These are phyloP conservation scores for Parathielavia hyrcaniae DNA, from an alignment of 495 filamentous ascomycete genomes.

Conservation along the genomic window DNA sequence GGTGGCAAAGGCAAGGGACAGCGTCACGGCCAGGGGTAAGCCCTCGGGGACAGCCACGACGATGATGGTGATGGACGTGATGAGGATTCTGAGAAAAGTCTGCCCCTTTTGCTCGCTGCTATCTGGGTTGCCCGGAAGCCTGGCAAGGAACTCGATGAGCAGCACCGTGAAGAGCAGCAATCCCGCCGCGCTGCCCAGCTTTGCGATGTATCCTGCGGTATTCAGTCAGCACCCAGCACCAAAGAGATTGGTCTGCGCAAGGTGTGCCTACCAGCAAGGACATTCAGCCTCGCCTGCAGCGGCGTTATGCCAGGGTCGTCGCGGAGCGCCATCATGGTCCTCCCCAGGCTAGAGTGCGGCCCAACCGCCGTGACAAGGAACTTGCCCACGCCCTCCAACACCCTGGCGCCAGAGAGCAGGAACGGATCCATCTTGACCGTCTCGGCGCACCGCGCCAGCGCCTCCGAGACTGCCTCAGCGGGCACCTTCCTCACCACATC, in stretches of 20 bases:
- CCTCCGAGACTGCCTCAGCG: slow-evolving; percentile 57
- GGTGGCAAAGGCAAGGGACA: slow-evolving; percentile 85
- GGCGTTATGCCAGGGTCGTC: slow-evolving; percentile 82
- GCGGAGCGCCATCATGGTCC: slow-evolving; percentile 82
- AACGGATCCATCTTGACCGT: slow-evolving; percentile 77
- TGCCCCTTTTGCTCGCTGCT: slow-evolving; percentile 71
- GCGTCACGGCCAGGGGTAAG: slow-evolving; percentile 78
- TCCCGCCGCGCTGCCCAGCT: slow-evolving; percentile 55
- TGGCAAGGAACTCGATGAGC: slow-evolving; percentile 75
- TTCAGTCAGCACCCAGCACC: not conserved
- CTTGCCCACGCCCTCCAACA: slow-evolving; percentile 79
- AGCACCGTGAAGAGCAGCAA: slow-evolving; percentile 74
- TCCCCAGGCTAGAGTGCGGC: slow-evolving; percentile 71
- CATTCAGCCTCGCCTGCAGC: slow-evolving; percentile 76
- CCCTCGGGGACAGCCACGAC: slow-evolving; percentile 94
- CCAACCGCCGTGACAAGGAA: slow-evolving; percentile 78
- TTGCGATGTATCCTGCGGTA: slow-evolving; percentile 60
- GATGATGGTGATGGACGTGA: slow-evolving; percentile 83
- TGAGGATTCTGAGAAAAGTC: slow-evolving; percentile 80
- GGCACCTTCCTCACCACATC: slow-evolving; percentile 64
- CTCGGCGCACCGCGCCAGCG: slow-evolving; percentile 59
- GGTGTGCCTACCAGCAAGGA: slow-evolving; percentile 54
- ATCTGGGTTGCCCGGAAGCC: slow-evolving; percentile 44
- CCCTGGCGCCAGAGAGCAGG: slow-evolving; percentile 79
- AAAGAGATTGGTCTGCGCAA: not conserved